phyloP scores from a whole-genome alignment of 2,329 filamentous ascomycete species.

The Pseudocercospora pini-densiflorae region DNA sequence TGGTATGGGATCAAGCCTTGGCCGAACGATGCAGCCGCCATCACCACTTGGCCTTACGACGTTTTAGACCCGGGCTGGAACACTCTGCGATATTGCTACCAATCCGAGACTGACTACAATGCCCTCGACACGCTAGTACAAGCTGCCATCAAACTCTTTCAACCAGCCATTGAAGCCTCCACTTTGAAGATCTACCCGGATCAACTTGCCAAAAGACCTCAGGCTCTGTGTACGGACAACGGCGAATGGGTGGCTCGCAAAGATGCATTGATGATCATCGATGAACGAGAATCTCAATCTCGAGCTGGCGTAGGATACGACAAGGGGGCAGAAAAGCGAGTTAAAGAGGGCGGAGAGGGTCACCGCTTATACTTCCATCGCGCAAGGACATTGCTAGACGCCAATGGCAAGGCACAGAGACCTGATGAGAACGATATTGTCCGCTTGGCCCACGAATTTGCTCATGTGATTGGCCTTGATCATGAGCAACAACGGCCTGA shows the following conservation, averaged over 20 bases:
- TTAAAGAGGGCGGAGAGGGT: neutral
- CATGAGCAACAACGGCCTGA: slow-evolving; percentile 1
- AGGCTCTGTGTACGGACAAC: neutral
- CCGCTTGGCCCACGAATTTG: neutral
- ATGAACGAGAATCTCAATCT: neutral
- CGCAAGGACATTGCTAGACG: neutral
- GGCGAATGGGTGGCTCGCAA: neutral
- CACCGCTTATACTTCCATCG: neutral
- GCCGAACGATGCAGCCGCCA: neutral
- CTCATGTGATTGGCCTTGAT: neutral
- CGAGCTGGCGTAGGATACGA: neutral
- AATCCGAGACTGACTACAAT: neutral
- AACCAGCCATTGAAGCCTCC: neutral
- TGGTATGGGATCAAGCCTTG: slow-evolving; percentile 1
- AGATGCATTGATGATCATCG: neutral
- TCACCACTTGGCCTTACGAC: neutral
- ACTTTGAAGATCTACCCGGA: neutral
- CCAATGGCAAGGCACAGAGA: neutral
- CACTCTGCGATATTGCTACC: neutral
- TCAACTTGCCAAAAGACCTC: neutral
- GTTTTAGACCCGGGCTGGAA: neutral
- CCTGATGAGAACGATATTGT: neutral
- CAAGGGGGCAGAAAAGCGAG: neutral
- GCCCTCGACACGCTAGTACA: neutral
- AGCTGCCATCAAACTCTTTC: neutral